Conservation (phyloP, 2,329 filamentous ascomycete species). For the Verruconis gallopava region DNA sequence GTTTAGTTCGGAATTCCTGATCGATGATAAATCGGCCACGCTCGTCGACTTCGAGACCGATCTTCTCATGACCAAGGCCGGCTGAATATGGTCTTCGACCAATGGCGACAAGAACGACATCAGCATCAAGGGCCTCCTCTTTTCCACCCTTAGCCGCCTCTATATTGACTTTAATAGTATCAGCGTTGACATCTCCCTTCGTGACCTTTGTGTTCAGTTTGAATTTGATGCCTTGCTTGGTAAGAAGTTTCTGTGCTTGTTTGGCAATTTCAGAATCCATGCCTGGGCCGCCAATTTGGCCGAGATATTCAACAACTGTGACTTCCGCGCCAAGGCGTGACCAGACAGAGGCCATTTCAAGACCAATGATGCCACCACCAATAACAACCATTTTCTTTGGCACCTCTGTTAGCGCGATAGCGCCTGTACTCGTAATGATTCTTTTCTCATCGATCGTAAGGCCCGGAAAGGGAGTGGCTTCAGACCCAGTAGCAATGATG, state of each 20-base stretch:
- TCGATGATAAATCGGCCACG: conserved; percentile 92
- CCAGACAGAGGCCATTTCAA: conserved; percentile 98
- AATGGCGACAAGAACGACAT: conserved; percentile 93
- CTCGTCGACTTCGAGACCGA: conserved; percentile 84
- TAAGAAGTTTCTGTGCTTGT: conserved; percentile 77
- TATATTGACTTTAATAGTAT: conserved; percentile 67
- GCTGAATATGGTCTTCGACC: conserved; percentile 89
- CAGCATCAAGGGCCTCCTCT: conserved; percentile 78
- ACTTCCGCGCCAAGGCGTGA: conserved; percentile 86
- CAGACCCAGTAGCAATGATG: conserved; percentile 89
- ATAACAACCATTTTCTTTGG: conserved; percentile 97
- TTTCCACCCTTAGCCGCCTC: conserved; percentile 96
- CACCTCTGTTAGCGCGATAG: conserved; percentile 76
- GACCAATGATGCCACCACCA: conserved; percentile 94
- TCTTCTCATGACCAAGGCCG: conserved; percentile 85
- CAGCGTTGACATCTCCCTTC: conserved; percentile 66
- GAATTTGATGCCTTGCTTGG: conserved; percentile 97
- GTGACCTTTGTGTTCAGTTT: conserved; percentile 94
- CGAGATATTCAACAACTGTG: conserved; percentile 91
- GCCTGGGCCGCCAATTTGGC: conserved; percentile 91
- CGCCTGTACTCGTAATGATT: conserved; percentile 91
- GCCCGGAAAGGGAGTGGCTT: conserved; percentile 92
- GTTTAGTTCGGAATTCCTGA: conserved; percentile 96
- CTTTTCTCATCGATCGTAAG: conserved; percentile 95
- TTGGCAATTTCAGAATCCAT: conserved; percentile 96